Evolutionary conservation across 371 early-diverging fungal genomes (phyloP).

Genomic region (Sporodiniella umbellata): DNA sequence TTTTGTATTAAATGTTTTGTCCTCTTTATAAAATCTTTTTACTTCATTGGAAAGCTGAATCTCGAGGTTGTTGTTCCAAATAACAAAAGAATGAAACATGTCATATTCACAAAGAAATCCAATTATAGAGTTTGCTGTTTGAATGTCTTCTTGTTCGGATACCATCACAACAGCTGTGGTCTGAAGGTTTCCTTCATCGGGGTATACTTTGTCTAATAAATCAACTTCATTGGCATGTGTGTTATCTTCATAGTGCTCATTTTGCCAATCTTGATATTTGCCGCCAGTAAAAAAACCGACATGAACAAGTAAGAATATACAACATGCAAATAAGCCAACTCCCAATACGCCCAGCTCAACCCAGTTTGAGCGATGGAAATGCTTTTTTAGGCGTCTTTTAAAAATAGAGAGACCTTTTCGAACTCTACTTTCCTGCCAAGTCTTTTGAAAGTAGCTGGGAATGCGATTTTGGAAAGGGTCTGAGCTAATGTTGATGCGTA

Average conservation of each 20-base stretch:
- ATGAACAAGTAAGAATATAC: slow-evolving; percentile 32
- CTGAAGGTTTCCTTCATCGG: slow-evolving; percentile 50
- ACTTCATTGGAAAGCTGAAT: slow-evolving; percentile 47
- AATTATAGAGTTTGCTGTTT: slow-evolving; percentile 27
- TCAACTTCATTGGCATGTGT: slow-evolving; percentile 33
- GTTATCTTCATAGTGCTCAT: slow-evolving; percentile 23
- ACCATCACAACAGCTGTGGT: slow-evolving; percentile 52
- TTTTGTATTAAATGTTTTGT: no score
- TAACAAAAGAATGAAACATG: slow-evolving; percentile 56
- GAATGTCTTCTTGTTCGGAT: slow-evolving; percentile 1
- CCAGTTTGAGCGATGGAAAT: slow-evolving; percentile 24
- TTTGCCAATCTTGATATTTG: slow-evolving; percentile 44
- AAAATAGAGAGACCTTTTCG: slow-evolving; percentile 15
- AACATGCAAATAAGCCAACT: slow-evolving; percentile 15
- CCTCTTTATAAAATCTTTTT: slow-evolving; percentile 1
- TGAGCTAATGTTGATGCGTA: slow-evolving; percentile 51
- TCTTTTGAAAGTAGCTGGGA: slow-evolving; percentile 40
- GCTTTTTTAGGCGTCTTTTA: slow-evolving; percentile 20
- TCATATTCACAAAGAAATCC: slow-evolving; percentile 53
- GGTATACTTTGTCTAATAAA: slow-evolving; percentile 49
- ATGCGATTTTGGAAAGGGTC: slow-evolving; percentile 54
- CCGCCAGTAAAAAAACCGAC: slow-evolving; percentile 48
- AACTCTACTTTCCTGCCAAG: slow-evolving; percentile 44
- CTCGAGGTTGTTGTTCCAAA: slow-evolving; percentile 61
- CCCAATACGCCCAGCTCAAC: slow-evolving; percentile 12